Evolutionary conservation across 306 rosid species (phyloP).

Genomic region (Vachellia pachyceras): DNA sequence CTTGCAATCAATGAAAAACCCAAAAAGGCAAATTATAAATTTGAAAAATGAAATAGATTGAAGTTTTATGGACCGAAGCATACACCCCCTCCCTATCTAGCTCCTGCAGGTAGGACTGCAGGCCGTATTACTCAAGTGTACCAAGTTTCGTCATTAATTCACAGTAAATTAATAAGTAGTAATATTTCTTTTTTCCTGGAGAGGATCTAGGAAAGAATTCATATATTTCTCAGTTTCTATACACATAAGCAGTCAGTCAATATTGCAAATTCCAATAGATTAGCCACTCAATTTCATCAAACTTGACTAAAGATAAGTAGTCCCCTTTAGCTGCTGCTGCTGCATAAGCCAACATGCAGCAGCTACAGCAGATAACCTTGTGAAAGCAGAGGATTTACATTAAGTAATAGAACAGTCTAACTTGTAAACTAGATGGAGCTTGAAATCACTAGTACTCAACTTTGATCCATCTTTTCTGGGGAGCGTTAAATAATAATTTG

Average conservation of each 20-base stretch:
- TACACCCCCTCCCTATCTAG: no score
- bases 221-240: background rate
- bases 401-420: background rate
- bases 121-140: background rate
- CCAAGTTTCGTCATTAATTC: background rate
- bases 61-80: no score
- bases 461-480: background rate
- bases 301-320: background rate
- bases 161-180: background rate
- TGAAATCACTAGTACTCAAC: background rate
- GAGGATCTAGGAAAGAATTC: background rate
- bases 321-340: background rate
- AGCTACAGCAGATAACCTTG: background rate
- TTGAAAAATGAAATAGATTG: no score
- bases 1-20: no score
- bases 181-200: background rate
- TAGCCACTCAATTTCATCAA: background rate
- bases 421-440: background rate
- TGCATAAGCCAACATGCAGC: background rate
- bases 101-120: no score
- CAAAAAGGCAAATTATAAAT: no score
- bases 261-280: background rate
- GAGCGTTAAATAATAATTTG: background rate
- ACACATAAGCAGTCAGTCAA: background rate
- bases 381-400: background rate